phyloP scores from a whole-genome alignment of 1,284 basidiomycete species.

The Thelephora terrestris region DNA sequence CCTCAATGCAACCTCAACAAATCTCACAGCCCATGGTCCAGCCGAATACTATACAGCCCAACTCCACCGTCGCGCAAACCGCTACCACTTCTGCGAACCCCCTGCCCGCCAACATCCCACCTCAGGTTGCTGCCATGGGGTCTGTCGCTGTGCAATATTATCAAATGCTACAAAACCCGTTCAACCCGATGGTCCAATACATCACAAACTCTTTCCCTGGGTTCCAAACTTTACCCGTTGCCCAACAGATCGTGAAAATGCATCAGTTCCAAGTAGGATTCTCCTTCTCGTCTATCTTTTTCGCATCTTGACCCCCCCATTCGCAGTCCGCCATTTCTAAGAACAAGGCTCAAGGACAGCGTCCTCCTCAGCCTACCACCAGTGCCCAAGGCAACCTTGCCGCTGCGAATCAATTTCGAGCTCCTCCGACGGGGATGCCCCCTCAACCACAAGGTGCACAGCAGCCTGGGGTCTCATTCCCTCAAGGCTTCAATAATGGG shows the following conservation, averaged over 20 bases:
- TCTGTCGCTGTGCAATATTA: conserved; percentile 33
- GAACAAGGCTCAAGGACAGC: neutral
- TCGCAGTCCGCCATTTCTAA: conserved; percentile 1
- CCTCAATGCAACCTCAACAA: neutral
- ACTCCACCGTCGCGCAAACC: neutral
- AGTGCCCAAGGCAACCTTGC: conserved; percentile 1
- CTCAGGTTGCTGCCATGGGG: conserved; percentile 20
- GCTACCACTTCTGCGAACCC: neutral
- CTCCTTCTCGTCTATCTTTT: neutral
- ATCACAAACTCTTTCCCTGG: conserved; percentile 40
- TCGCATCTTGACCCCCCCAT: neutral
- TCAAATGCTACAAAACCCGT: conserved; percentile 42
- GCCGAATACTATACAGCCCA: neutral
- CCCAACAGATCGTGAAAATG: conserved; percentile 50
- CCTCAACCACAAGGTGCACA: conserved; percentile 11
- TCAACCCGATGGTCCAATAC: conserved; percentile 47
- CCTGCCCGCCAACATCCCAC: conserved; percentile 1
- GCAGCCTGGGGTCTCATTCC: conserved; percentile 10
- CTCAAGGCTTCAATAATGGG: conserved; percentile 12
- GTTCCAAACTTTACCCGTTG: conserved; percentile 40
- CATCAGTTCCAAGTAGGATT: conserved; percentile 38
- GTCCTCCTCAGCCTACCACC: too few relatives aligned
- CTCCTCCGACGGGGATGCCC: conserved; percentile 12
- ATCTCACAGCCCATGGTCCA: neutral
- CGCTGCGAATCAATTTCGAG: conserved; percentile 12